Percentiles rank a stretch among this genome's conserved stretches.
phyloP scores from a whole-genome alignment of 176 grass and related monocot genomes.

The Oryza longistaminata region DNA sequence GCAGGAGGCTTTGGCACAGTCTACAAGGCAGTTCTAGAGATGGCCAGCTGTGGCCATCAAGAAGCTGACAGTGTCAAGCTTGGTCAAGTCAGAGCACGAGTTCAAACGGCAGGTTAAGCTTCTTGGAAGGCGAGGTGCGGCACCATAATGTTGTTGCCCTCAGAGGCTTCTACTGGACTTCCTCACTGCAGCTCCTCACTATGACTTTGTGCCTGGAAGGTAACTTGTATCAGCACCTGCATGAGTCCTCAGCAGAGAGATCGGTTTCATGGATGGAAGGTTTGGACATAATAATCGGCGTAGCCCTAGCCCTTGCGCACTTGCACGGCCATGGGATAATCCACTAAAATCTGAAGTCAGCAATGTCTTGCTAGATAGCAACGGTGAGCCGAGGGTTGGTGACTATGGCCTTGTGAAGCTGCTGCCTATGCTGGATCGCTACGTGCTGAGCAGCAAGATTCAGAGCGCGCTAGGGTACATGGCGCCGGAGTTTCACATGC shows the following conservation, averaged over 20 bases:
- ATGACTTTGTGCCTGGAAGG: slow-evolving; percentile 66
- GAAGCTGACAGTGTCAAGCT: slow-evolving; percentile 84
- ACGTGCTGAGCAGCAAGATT: slow-evolving; percentile 80
- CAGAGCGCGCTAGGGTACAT: slow-evolving; percentile 81
- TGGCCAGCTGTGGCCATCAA: slow-evolving; percentile 77
- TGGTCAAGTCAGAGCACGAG: slow-evolving; percentile 74
- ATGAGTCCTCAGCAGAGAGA: slow-evolving; percentile 44
- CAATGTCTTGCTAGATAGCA: slow-evolving; percentile 67
- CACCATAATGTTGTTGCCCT: slow-evolving; percentile 66
- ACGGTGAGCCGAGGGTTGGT: slow-evolving; percentile 63
- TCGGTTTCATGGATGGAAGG: slow-evolving; percentile 65
- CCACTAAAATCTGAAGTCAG: slow-evolving; percentile 82
- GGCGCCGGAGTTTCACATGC: slow-evolving; percentile 80
- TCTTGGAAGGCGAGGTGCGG: slow-evolving; percentile 59
- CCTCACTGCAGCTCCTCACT: slow-evolving; percentile 74
- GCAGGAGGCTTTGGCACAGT: slow-evolving; percentile 84
- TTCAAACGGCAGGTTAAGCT: slow-evolving; percentile 68
- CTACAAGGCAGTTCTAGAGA: slow-evolving; percentile 74
- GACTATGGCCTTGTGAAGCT: slow-evolving; percentile 80
- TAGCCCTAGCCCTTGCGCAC: slow-evolving; percentile 57
- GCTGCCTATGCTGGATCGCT: slow-evolving; percentile 68
- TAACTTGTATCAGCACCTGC: slow-evolving; percentile 65
- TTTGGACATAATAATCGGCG: slow-evolving; percentile 66
- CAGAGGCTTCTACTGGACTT: slow-evolving; percentile 86
- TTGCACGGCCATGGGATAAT: slow-evolving; percentile 65